These are phyloP conservation scores for Diplodia scrobiculata DNA, from an alignment of 2,329 filamentous ascomycete genomes.

Conservation along the genomic window DNA sequence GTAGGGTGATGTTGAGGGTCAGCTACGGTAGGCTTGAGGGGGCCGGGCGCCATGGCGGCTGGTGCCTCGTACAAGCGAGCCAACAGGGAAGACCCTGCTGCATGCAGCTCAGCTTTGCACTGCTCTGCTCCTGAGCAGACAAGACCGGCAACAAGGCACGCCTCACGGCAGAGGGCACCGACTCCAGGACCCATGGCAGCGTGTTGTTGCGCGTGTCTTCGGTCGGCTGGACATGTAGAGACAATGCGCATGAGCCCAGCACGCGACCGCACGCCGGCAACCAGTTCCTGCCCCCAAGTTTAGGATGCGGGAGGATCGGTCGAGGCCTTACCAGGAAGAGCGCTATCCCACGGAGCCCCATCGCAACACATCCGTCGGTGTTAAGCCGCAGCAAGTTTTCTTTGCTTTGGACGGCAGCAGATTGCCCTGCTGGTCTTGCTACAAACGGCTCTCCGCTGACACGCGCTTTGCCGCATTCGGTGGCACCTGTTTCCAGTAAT, in stretches of 20 bases:
- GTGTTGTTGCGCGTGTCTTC: not conserved
- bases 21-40: not conserved
- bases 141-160: slow-evolving; percentile 11
- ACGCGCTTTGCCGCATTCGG: not conserved
- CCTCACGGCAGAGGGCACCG: slow-evolving; percentile 3
- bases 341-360: not conserved
- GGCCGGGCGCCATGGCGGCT: slow-evolving; percentile 8
- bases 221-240: too few relatives aligned
- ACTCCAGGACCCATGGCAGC: not conserved
- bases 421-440: slow-evolving; percentile 1
- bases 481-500: not conserved
- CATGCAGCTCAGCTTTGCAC: not conserved
- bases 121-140: not conserved
- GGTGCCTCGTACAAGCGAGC: slow-evolving; percentile 14
- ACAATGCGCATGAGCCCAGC: not conserved
- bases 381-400: slow-evolving; percentile 4
- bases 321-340: not conserved
- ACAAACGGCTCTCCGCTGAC: slow-evolving; percentile 2
- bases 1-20: slow-evolving; percentile 18
- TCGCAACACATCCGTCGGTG: slow-evolving; percentile 1
- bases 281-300: not conserved
- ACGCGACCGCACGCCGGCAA: not conserved
- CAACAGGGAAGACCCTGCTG: not conserved
- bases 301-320: not conserved
- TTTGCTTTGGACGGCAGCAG: not conserved